Evolutionary conservation across 345 rosid genomes (phyloP).

Genomic region (Salix arbutifolia): DNA sequence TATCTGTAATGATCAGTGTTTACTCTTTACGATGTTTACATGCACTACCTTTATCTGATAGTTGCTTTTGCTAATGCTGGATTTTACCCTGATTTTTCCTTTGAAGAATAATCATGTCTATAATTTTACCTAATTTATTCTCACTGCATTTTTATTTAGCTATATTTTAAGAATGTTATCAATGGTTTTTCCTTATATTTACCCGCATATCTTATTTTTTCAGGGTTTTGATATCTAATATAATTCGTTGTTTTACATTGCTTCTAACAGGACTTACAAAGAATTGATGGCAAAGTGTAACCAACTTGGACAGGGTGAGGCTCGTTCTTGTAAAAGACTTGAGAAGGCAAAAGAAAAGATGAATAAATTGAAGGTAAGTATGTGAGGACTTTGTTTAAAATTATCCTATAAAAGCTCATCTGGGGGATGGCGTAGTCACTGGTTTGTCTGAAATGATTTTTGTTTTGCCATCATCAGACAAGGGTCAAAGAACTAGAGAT

Average conservation of each 20-base stretch:
- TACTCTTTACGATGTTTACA: neutral
- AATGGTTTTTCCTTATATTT: neutral
- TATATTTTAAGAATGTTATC: neutral
- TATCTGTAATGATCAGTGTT: neutral
- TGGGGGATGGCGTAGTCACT: neutral
- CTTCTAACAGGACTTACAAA: slow-evolving; percentile 62
- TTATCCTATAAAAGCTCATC: neutral
- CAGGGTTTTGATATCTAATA: neutral
- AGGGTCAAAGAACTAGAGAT: slow-evolving; percentile 70
- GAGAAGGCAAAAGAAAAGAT: slow-evolving; percentile 76
- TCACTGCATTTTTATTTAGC: neutral
- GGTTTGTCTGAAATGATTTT: slow-evolving; percentile 5
- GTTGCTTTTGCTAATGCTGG: neutral
- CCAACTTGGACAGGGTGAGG: slow-evolving; percentile 82
- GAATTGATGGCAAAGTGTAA: slow-evolving; percentile 88
- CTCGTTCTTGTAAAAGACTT: slow-evolving; percentile 57
- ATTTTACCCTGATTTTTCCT: neutral
- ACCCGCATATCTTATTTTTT: neutral
- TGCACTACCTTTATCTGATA: neutral
- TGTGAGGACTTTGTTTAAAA: neutral
- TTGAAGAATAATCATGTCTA: neutral
- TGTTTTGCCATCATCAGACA: slow-evolving; percentile 34
- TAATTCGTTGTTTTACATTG: neutral
- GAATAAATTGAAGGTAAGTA: slow-evolving; percentile 55
- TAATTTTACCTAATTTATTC: neutral